phyloP scores from a whole-genome alignment of 805 yeast species.

The Monosporozyma aerobia region DNA sequence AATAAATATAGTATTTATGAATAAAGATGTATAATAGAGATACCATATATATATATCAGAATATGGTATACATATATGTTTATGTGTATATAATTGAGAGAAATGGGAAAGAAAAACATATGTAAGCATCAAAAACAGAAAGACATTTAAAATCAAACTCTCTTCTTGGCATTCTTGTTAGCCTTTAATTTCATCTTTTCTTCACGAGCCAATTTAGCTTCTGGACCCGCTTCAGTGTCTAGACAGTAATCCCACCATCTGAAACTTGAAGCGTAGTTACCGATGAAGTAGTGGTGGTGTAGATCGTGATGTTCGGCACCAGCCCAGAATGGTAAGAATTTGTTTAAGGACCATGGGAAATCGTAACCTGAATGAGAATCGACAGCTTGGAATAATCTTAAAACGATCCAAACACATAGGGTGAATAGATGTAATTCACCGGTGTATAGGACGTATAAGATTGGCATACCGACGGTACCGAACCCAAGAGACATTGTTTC shows the following conservation, averaged over 20 bases:
- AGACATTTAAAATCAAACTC: not conserved
- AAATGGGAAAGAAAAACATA: not conserved
- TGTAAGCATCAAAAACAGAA: not conserved
- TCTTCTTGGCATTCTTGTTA: constrained; percentile 36
- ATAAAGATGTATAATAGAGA: not conserved
- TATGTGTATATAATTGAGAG: not conserved
- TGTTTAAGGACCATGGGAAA: constrained; percentile 93
- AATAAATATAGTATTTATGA: too few species aligned
- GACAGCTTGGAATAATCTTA: constrained; percentile 90
- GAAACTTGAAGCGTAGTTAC: constrained; percentile 90
- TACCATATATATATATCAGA: not conserved
- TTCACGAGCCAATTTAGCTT: constrained; percentile 70
- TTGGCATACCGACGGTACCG: constrained; percentile 95
- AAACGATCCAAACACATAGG: constrained; percentile 77
- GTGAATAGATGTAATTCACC: constrained; percentile 79
- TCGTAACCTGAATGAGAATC: constrained; percentile 98
- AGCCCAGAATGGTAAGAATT: constrained; percentile 92
- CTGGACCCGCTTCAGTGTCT: constrained; percentile 84
- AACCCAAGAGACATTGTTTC: constrained; percentile 87
- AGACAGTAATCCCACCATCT: constrained; percentile 90
- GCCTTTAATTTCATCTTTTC: constrained; percentile 48
- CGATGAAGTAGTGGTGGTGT: constrained; percentile 93
- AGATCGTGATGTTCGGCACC: constrained; percentile 98
- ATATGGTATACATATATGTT: not conserved
- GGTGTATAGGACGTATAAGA: constrained; percentile 68